Evolutionary conservation across 1,284 basidiomycete genomes (phyloP).

Genomic region (Schizophyllum commune): DNA sequence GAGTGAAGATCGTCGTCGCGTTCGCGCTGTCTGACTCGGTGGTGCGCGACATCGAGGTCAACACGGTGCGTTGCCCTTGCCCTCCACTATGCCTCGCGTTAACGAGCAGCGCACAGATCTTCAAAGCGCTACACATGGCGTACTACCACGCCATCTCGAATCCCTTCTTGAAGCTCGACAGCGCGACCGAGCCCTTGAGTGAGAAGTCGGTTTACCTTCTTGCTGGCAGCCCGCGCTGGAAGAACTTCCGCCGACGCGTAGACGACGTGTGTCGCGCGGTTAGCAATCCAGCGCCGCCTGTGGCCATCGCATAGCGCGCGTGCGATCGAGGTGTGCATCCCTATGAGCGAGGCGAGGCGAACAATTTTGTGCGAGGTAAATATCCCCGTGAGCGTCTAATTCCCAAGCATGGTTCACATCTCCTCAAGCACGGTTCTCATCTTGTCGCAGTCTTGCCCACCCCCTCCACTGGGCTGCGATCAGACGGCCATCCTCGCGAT

Average conservation of each 20-base stretch:
- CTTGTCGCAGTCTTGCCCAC: constrained; percentile 5
- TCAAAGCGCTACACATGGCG: constrained; percentile 75
- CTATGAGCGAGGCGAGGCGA: not conserved
- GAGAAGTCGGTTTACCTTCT: constrained; percentile 50
- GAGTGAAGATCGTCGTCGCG: constrained; percentile 72
- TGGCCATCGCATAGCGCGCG: constrained; percentile 7
- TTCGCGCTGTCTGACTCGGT: constrained; percentile 70
- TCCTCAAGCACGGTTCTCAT: constrained; percentile 7
- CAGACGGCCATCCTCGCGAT: not conserved
- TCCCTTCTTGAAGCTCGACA: constrained; percentile 63
- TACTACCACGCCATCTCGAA: constrained; percentile 73
- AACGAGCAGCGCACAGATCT: constrained; percentile 41
- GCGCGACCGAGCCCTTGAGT: constrained; percentile 34
- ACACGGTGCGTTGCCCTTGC: constrained; percentile 38
- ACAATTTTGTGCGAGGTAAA: not conserved
- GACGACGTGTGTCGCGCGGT: constrained; percentile 63
- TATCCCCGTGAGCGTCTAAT: not conserved
- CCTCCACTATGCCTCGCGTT: not conserved
- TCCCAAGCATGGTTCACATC: constrained; percentile 3
- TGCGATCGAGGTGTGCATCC: constrained; percentile 1
- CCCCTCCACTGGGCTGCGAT: not conserved
- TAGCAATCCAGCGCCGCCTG: constrained; percentile 25
- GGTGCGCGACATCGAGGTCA: constrained; percentile 67
- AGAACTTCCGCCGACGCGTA: constrained; percentile 54
- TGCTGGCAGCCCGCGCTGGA: constrained; percentile 62